Evolutionary conservation across 2,329 filamentous ascomycete species (phyloP).

Genomic region (Aspergillus sojae): DNA sequence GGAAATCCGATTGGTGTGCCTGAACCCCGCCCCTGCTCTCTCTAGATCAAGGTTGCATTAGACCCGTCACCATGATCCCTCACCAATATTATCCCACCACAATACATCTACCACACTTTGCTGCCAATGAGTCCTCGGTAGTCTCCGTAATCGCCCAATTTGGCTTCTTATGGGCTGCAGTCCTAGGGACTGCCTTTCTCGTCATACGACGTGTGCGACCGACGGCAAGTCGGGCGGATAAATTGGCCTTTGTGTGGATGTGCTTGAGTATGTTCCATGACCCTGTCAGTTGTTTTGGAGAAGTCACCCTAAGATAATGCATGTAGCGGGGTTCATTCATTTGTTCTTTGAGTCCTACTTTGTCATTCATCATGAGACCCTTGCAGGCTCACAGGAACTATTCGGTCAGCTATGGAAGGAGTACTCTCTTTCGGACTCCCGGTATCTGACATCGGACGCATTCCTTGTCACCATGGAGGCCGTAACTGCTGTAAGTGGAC

Average conservation of each 20-base stretch:
- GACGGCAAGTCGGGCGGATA: conserved; percentile 53
- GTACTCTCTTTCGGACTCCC: conserved; percentile 79
- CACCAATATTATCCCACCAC: conserved; percentile 70
- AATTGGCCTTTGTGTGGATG: conserved; percentile 68
- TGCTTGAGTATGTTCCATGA: conserved; percentile 57
- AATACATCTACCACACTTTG: conserved; percentile 59
- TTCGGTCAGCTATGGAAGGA: conserved; percentile 89
- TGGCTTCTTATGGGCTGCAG: conserved; percentile 53
- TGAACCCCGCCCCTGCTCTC: background rate
- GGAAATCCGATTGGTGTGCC: background rate
- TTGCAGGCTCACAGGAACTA: conserved; percentile 66
- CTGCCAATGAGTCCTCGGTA: conserved; percentile 63
- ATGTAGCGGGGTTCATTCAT: conserved; percentile 53
- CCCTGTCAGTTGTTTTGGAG: background rate
- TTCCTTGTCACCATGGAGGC: conserved; percentile 84
- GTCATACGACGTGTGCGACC: conserved; percentile 55
- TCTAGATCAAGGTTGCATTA: background rate
- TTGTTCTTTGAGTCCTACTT: conserved; percentile 78
- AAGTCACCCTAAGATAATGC: background rate
- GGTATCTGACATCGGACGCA: conserved; percentile 75
- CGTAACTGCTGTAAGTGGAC: conserved; percentile 66
- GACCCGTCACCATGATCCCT: background rate
- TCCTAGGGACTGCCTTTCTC: conserved; percentile 58
- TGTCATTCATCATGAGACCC: conserved; percentile 60
- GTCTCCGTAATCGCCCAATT: conserved; percentile 61